A percentile compares a stretch with the other conserved stretches of the same genome.
These are phyloP conservation scores for Wallacemonas sp. DNA, from an alignment of 208 protist species.

Conservation along the genomic window DNA sequence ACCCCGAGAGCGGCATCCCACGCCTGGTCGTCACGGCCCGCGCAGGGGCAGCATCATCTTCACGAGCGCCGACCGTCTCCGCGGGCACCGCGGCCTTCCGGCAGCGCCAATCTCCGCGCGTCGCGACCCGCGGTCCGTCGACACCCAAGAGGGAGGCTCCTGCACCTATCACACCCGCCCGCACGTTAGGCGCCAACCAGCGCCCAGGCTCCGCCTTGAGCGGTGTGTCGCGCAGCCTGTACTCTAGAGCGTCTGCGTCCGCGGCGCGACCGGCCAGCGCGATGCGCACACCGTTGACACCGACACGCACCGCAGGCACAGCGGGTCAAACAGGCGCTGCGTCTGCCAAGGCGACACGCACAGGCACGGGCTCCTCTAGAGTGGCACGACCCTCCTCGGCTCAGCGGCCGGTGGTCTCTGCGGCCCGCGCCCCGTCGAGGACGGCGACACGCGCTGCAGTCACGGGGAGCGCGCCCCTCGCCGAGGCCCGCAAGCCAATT, in stretches of 20 bases:
- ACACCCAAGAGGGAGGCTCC: neutral
- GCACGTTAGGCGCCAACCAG: neutral
- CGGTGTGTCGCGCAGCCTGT: too few relatives aligned
- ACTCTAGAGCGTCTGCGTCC: slow-evolving; percentile 11
- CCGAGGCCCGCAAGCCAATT: slow-evolving; percentile 26
- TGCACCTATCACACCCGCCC: neutral
- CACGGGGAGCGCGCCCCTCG: slow-evolving; percentile 6
- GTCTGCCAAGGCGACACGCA: too few relatives aligned
- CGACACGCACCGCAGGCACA: too few relatives aligned
- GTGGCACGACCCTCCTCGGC: neutral
- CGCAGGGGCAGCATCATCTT: too few relatives aligned
- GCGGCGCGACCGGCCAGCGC: neutral
- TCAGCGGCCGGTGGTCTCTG: neutral
- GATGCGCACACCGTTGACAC: slow-evolving; percentile 17
- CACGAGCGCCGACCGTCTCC: neutral
- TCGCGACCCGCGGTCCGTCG: neutral
- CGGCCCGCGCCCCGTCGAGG: neutral
- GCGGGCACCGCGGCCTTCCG: neutral
- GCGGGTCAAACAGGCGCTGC: too few relatives aligned
- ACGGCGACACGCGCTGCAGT: neutral
- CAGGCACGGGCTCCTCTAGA: neutral
- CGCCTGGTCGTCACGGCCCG: too few relatives aligned
- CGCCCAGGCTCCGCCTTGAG: neutral
- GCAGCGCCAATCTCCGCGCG: neutral
- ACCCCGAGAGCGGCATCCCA: slow-evolving; percentile 41